These are phyloP conservation scores for Boletus rubropictus DNA, from an alignment of 768 basidiomycete species.

Conservation along the genomic window DNA sequence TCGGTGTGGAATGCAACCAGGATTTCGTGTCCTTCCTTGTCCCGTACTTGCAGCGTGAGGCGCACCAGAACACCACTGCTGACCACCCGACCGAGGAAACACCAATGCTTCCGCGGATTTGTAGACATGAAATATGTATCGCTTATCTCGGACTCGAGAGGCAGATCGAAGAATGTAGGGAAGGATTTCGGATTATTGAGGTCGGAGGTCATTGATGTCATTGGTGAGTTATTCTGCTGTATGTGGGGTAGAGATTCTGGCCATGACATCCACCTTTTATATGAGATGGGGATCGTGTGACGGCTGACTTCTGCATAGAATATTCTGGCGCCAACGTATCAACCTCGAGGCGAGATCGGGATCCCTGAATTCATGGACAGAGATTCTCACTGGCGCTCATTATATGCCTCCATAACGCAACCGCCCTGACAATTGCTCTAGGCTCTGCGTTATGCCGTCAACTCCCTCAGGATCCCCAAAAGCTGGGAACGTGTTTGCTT, in stretches of 20 bases:
- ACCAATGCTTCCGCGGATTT: conserved; percentile 29
- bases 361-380: not conserved
- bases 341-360: not conserved
- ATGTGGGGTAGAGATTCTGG: not conserved
- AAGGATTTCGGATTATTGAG: conserved; percentile 24
- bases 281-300: conserved; percentile 1
- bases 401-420: not conserved
- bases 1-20: conserved; percentile 30
- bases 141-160: conserved; percentile 19
- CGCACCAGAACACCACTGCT: conserved; percentile 24
- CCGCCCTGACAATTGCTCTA: not conserved
- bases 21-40: conserved; percentile 21
- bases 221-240: conserved; percentile 9
- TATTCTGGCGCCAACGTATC: not conserved
- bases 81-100: conserved; percentile 26
- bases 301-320: not conserved
- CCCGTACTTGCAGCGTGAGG: conserved; percentile 27
- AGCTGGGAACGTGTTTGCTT: not conserved
- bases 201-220: conserved; percentile 21
- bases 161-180: conserved; percentile 20
- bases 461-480: not conserved
- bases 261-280: conserved; percentile 12
- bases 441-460: conserved; percentile 12
- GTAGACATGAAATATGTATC: conserved; percentile 18
- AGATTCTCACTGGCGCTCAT: conserved; percentile 3